Evolutionary conservation across 345 rosid species (phyloP), one percentile per base, ranked within the genome.

Genomic region (Anacardium occidentale): DNA sequence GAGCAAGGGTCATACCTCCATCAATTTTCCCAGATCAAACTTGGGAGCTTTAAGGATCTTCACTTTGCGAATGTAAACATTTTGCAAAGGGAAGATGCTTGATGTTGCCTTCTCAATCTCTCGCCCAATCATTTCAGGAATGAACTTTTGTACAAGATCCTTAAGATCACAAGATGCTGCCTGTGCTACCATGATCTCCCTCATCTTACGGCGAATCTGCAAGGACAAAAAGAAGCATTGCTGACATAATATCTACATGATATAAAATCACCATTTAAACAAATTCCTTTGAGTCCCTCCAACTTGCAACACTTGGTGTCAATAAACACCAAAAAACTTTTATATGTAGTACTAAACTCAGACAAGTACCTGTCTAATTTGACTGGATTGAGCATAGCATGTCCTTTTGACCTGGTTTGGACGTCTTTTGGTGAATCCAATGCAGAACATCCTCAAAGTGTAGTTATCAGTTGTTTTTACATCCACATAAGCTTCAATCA

Each of bases 21-120:
- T 94, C 78, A 94, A 81, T 77, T 92, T 94, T 74, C 98, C 98
- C 15, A 94, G 94, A 79, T 94, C 98, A 61, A 94, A 94, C 78
- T 94, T 94, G 58, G 98, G 98, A 55, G 98, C 89, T 72, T 94
- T 94, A 60, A 94, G 84, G 76, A 94, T 92, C 78, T 94, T 94
- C 70, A 94, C 97, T 83, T 94, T 94, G 37, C 98, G 83, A 64
- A 94, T 90, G 82, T 80, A 92, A 40, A 94, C 97, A 12, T 94
- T 92, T 77, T 94, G 97, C 53, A 92, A 86, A 0, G 98, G 97
- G 81, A 89, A 94, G 76, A 92, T 90, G 71, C 89, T 66, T 0
- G 78, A 73, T 18, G 98, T 94, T 34, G 91, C 93, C 82, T 90
- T 94, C 74, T 86, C 98, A 79, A 94, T 92, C 75, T 94, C 97